Evolutionary conservation across 805 yeast species (phyloP).

Genomic region (Lachancea sp.): DNA sequence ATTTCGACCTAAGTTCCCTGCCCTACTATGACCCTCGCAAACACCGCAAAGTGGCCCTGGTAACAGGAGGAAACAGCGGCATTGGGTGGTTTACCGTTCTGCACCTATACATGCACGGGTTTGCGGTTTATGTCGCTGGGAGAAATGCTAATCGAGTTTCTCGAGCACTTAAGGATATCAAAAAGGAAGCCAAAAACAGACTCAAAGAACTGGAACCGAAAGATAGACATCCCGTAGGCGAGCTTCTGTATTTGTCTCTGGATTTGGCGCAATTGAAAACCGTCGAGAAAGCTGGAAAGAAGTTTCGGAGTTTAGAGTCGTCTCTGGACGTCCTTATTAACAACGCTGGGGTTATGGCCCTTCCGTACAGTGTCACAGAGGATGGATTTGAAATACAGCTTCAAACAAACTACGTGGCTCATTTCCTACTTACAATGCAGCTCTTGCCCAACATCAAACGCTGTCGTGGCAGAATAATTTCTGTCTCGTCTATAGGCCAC

Average conservation of each 20-base stretch:
- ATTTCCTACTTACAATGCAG: constrained; percentile 59
- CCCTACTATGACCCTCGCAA: constrained; percentile 56
- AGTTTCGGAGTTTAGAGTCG: constrained; percentile 41
- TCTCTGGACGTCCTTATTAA: constrained; percentile 57
- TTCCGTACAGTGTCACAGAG: constrained; percentile 57
- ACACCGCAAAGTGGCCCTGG: constrained; percentile 58
- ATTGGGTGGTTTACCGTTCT: constrained; percentile 72
- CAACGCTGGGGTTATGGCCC: constrained; percentile 77
- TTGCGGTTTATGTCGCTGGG: constrained; percentile 67
- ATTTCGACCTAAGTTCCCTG: constrained; percentile 41
- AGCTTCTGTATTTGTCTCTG: constrained; percentile 42
- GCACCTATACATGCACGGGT: constrained; percentile 76
- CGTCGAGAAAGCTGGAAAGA: constrained; percentile 44
- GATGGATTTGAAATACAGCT: constrained; percentile 75
- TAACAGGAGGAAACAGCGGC: constrained; percentile 80
- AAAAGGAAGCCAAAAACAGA: constrained; percentile 41
- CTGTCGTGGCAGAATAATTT: constrained; percentile 43
- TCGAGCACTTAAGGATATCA: constrained; percentile 50
- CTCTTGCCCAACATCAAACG: constrained; percentile 48
- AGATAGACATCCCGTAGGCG: constrained; percentile 14
- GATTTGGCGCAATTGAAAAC: constrained; percentile 47
- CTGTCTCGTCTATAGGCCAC: constrained; percentile 63
- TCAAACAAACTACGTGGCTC: constrained; percentile 73
- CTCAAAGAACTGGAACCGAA: constrained; percentile 11
- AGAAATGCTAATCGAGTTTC: constrained; percentile 51